Conservation (phyloP, 345 rosid species). For the Leavenworthia alabamica region DNA sequence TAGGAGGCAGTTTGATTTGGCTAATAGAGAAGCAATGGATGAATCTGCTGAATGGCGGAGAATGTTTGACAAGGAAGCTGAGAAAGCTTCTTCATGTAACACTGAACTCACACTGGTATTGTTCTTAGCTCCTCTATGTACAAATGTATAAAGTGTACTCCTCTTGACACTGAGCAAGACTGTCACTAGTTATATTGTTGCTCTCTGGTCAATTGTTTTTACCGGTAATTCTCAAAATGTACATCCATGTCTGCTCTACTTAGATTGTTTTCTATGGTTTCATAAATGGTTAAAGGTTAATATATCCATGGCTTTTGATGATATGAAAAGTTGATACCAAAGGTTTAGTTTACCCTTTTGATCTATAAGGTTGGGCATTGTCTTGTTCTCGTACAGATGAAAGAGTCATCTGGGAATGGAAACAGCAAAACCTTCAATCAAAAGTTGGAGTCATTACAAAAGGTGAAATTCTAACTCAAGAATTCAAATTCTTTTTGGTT, state of each 20-base stretch:
- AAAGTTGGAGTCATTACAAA: conserved; percentile 45
- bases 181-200: neutral
- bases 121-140: neutral
- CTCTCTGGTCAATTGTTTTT: neutral
- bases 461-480: conserved; percentile 35
- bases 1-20: conserved; percentile 86
- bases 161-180: neutral
- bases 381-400: conserved; percentile 38
- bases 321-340: neutral
- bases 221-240: neutral
- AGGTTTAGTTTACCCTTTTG: neutral
- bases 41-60: conserved; percentile 94
- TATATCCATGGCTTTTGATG: neutral
- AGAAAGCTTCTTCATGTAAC: conserved; percentile 55
- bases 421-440: conserved; percentile 30
- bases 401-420: conserved; percentile 35
- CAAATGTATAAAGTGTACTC: neutral
- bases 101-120: conserved; percentile 52
- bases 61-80: conserved; percentile 61
- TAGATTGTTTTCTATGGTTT: neutral
- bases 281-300: neutral
- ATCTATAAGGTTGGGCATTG: neutral
- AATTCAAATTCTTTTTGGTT: neutral
- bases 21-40: conserved; percentile 87
- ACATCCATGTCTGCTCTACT: neutral